Conservation (phyloP, 2,329 filamentous ascomycete species). For the Xylaria arbuscula region DNA sequence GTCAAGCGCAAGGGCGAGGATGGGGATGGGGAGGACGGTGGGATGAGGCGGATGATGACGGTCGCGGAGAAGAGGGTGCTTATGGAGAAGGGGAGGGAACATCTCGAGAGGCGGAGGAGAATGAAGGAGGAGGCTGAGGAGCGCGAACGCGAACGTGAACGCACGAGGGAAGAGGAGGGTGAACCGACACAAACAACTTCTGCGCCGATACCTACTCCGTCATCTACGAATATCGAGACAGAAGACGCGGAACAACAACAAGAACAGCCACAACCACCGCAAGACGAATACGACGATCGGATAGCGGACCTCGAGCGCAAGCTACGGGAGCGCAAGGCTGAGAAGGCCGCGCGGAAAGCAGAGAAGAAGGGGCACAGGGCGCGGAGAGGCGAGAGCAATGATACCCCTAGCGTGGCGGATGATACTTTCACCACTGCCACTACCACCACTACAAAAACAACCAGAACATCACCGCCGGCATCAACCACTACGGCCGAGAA, state of each 20-base stretch:
- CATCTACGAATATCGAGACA: constrained; percentile 43
- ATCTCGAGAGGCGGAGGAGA: constrained; percentile 56
- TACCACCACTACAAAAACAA: constrained; percentile 16
- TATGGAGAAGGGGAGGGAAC: constrained; percentile 51
- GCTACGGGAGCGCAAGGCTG: constrained; percentile 54
- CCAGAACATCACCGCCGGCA: constrained; percentile 26
- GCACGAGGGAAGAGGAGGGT: constrained; percentile 28
- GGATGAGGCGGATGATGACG: constrained; percentile 32
- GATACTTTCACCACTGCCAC: constrained; percentile 13
- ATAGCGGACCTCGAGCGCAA: constrained; percentile 58
- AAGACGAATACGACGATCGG: constrained; percentile 53
- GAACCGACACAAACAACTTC: constrained; percentile 4
- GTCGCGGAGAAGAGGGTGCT: constrained; percentile 45
- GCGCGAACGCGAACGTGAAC: constrained; percentile 55
- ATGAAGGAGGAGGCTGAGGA: constrained; percentile 57
- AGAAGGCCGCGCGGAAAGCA: constrained; percentile 54
- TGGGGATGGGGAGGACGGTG: constrained; percentile 46
- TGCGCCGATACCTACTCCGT: not conserved
- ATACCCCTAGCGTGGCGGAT: not conserved
- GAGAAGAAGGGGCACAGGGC: constrained; percentile 51
- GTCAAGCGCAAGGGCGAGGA: constrained; percentile 66
- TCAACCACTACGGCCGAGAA: constrained; percentile 19
- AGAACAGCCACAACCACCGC: constrained; percentile 42
- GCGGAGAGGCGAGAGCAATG: constrained; percentile 13
- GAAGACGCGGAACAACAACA: constrained; percentile 51